Base-by-base conservation (phyloP, 345 rosid genomes). In the Syzygium jambos region DNA sequence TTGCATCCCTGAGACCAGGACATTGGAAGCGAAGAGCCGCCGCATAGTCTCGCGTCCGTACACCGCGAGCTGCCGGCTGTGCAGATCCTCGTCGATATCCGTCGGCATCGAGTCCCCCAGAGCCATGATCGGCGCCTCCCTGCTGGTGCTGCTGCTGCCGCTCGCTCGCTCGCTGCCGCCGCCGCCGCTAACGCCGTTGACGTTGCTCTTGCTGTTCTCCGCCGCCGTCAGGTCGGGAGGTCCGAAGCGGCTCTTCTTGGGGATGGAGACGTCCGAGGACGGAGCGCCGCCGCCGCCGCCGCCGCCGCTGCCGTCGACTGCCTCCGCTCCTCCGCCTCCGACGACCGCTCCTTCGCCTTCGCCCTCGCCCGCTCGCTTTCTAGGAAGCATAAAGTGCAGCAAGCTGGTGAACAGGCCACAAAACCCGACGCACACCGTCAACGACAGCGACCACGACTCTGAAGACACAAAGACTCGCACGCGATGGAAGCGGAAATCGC, bases 21-120 rank as follows among this genome's bases (percentile, higher is more conserved):
- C 91, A 68, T 94, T 94, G 0, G 99, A 97, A 6, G 98, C 99
- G 78, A 97, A 96, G 88, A 97, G 99, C 52, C 98, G 94, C 57
- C 96, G 93, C 99, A 97, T 97, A 6, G 99, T 95, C 93, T 97
- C 99, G 6, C 99, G 98, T 46, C 99, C 99, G 52, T 97, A 97
- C 30, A 97, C 99, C 3, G 99, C 99, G 27, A 97, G 99, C 96
- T 97, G 99, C 52, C 99, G 90, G 90, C 99, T 97, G 91, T 97
- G 98, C 57, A 97, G 95, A 94, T 97, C 99, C 89, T 97, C 99
- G 87, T 97, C 99, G 89, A 97, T 97, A 82, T 94, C 98, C 51
- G 89, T 88, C 59, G 89, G 97, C 84, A 93, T 94, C 52, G 93
- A 90, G 52, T 94, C 90, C 59, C 98, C 98, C 61, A 92, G 91